A percentile compares a stretch with the other conserved stretches of the same genome.
phyloP scores from a whole-genome alignment of 2,329 filamentous ascomycete genomes.

The Arthrobotrys conoides region DNA sequence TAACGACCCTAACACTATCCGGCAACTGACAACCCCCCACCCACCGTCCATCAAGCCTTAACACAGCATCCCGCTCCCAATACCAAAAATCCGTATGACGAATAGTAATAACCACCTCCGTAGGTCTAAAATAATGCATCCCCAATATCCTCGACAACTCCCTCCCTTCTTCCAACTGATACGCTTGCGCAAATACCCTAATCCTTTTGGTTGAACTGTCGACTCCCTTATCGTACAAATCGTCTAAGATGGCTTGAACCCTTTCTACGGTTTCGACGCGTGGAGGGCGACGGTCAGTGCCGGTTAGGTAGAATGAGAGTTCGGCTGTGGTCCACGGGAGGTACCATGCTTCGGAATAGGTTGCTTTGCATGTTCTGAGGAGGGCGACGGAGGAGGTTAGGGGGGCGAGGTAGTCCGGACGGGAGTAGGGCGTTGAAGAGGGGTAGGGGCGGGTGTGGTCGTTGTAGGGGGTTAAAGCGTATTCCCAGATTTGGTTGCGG shows the following conservation, averaged over 20 bases:
- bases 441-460: constrained; percentile 62
- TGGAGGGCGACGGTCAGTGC: constrained; percentile 65
- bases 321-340: constrained; percentile 68
- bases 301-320: constrained; percentile 67
- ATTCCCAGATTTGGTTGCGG: constrained; percentile 69
- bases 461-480: constrained; percentile 67
- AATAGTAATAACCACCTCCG: constrained; percentile 68
- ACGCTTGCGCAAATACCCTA: constrained; percentile 69
- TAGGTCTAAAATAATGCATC: constrained; percentile 65
- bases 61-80: constrained; percentile 67
- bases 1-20: constrained; percentile 67
- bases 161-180: constrained; percentile 65
- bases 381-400: constrained; percentile 67
- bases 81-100: constrained; percentile 71
- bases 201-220: constrained; percentile 65
- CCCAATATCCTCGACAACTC: constrained; percentile 64
- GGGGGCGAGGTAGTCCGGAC: constrained; percentile 68
- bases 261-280: constrained; percentile 61
- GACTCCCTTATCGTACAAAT: constrained; percentile 56
- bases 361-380: constrained; percentile 68
- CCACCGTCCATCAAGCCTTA: constrained; percentile 67
- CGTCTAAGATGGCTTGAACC: constrained; percentile 49
- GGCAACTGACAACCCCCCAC: constrained; percentile 65
- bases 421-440: constrained; percentile 66
- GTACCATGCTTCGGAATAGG: constrained; percentile 69